Conservation (phyloP, 2,329 filamentous ascomycete genomes). For the Aplosporella prunicola region DNA sequence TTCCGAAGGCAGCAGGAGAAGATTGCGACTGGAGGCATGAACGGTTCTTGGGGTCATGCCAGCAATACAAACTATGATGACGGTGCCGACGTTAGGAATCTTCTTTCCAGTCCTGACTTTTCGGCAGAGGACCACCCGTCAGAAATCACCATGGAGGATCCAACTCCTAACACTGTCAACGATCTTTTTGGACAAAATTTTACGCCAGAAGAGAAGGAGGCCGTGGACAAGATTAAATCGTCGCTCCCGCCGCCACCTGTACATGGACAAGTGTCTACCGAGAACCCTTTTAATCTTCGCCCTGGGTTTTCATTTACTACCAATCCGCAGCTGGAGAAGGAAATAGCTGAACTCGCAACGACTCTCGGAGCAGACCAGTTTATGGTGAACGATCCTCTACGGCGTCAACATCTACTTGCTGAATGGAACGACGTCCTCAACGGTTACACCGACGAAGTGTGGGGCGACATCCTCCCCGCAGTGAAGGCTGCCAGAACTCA, state of each 20-base stretch:
- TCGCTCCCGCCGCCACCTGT: constrained; percentile 11
- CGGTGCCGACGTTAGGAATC: constrained; percentile 12
- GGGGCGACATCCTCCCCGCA: constrained; percentile 16
- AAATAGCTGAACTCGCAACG: constrained; percentile 1
- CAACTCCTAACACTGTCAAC: constrained; percentile 4
- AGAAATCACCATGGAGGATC: constrained; percentile 4
- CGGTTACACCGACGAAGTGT: constrained; percentile 18
- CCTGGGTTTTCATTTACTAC: constrained; percentile 7
- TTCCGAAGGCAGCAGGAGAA: too few species aligned
- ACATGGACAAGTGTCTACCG: constrained; percentile 7
- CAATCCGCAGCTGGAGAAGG: constrained; percentile 5
- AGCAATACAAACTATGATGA: constrained; percentile 12
- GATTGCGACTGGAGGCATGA: too few species aligned
- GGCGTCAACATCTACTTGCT: constrained; percentile 9
- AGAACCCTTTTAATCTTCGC: constrained; percentile 13
- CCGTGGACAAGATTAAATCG: constrained; percentile 12
- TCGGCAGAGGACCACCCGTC: neutral
- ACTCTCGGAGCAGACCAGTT: too few species aligned
- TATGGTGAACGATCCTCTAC: too few species aligned
- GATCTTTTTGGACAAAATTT: constrained; percentile 11
- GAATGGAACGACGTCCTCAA: constrained; percentile 17
- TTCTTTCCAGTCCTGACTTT: constrained; percentile 12
- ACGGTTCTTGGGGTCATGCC: too few species aligned
- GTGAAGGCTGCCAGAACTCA: constrained; percentile 14
- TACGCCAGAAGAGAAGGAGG: constrained; percentile 8